Conservation (phyloP, 1,284 basidiomycete species). For the Trichosporon sp. region DNA sequence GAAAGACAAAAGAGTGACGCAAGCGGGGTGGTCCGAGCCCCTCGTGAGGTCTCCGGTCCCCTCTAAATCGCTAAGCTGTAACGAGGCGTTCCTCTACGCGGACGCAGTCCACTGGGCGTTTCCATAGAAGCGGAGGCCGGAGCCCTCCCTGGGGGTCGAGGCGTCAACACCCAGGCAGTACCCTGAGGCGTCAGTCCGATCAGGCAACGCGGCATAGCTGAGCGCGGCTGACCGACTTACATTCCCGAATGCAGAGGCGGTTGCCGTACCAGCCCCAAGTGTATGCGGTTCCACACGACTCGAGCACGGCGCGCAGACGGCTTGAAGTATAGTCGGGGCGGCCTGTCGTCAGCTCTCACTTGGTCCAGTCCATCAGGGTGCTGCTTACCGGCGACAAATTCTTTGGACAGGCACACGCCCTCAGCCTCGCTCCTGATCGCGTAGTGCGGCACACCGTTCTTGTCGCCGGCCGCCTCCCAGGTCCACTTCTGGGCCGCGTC, state of each 20-base stretch:
- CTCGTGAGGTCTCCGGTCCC: neutral
- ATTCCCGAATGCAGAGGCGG: neutral
- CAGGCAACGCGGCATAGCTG: neutral
- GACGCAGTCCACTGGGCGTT: constrained; percentile 6
- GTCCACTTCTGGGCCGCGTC: neutral
- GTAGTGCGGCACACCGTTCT: neutral
- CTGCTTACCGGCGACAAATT: neutral
- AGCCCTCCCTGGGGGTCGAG: neutral
- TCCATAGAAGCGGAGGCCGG: constrained; percentile 2
- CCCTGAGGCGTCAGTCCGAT: neutral
- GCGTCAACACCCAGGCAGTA: neutral
- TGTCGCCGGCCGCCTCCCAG: neutral
- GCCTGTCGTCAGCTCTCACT: neutral
- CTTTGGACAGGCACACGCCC: constrained; percentile 1
- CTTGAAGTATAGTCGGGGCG: neutral
- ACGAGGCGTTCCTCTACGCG: neutral
- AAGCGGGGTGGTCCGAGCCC: neutral
- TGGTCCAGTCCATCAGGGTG: neutral
- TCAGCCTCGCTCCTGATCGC: neutral
- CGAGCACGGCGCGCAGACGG: neutral
- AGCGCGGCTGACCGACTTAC: too few relatives aligned
- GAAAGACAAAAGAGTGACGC: constrained; percentile 8
- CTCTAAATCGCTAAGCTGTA: neutral
- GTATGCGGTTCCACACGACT: neutral
- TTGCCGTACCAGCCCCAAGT: neutral